These are phyloP conservation scores for Sanguinoderma infundibulare DNA, from an alignment of 1,284 basidiomycete genomes.

Conservation along the genomic window DNA sequence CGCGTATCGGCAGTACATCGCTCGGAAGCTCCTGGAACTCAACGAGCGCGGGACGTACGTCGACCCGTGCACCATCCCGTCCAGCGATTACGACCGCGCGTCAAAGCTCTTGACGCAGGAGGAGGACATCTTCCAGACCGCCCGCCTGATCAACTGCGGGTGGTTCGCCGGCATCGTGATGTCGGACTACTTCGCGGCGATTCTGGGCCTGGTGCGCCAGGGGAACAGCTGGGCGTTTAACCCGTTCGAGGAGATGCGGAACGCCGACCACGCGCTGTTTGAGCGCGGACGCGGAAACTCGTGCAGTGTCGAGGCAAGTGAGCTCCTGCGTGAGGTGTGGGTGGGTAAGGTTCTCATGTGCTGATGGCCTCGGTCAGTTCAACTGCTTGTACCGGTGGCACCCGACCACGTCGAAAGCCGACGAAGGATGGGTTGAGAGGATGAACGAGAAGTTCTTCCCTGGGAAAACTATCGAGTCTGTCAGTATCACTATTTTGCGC, in stretches of 20 bases:
- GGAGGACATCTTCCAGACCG: constrained; percentile 82
- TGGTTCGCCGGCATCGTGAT: constrained; percentile 79
- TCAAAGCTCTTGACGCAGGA: constrained; percentile 62
- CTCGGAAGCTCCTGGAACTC: constrained; percentile 74
- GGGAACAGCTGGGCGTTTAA: constrained; percentile 75
- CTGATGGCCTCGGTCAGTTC: constrained; percentile 52
- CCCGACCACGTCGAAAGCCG: constrained; percentile 68
- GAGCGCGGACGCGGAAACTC: constrained; percentile 79
- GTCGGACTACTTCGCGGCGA: constrained; percentile 77
- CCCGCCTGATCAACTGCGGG: constrained; percentile 75
- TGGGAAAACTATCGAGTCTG: constrained; percentile 52
- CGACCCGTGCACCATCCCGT: constrained; percentile 49
- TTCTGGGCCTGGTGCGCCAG: constrained; percentile 72
- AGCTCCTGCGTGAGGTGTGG: not conserved
- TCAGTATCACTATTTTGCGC: constrained; percentile 12
- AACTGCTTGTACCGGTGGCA: constrained; percentile 87
- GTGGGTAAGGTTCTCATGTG: not conserved
- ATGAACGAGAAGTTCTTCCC: constrained; percentile 58
- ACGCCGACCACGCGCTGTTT: constrained; percentile 61
- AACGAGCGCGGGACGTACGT: constrained; percentile 71
- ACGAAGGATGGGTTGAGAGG: constrained; percentile 68
- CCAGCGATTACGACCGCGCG: constrained; percentile 36
- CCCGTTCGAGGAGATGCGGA: constrained; percentile 75
- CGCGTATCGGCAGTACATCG: constrained; percentile 67
- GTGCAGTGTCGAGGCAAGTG: constrained; percentile 72